Base-by-base conservation (phyloP, 306 rosid species). In the Ochetophila trinervis region DNA sequence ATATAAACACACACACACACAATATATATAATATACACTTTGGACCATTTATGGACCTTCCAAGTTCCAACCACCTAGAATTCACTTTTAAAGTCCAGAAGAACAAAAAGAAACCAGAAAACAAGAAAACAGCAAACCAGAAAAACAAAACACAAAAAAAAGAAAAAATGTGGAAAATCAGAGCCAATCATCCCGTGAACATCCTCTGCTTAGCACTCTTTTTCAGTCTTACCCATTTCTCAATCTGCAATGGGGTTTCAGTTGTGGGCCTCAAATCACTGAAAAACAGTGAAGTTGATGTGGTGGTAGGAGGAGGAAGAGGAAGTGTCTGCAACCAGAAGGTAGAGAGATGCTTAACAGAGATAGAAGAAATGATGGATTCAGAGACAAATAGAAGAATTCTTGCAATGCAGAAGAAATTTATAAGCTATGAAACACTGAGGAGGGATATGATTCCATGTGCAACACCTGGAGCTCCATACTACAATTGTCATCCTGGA, bases 381-480 rank as follows among this genome's bases (percentile, higher is more conserved):
- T 83, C 96, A 8, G 98, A 87, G 83, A 77, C 36, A 60, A 89
- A 68, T 47, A 68, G 98, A 54, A 86, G 98, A 78, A 63, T 89
- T 53, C 74, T 93, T 53, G 77, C 74, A 66, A 83, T 87, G 96
- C 86, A 76, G 82, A 93, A 73, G 74, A 93, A 55, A 79, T 93
- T 75, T 65, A 89, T 93, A 50, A 93, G 98, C 83, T 93, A 93
- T 49, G 97, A 73, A 20, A 93, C 98, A 5, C 88, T 93, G 37
- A 93, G 60, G 68, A 86, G 87, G 65, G 97, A 90, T 67, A 83
- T 83, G 89, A 85, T 84, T 70, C 98, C 98, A 0, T 93, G 98
- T 69, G 86, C 61, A 44, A 87, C 55, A 27, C 74, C 90, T 16
- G 98, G 98, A 4, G 91, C 87, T 87, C 85, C 98, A 2, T 93